Conservation (phyloP, 768 basidiomycete species). For the Leucocoprinus sp. region DNA sequence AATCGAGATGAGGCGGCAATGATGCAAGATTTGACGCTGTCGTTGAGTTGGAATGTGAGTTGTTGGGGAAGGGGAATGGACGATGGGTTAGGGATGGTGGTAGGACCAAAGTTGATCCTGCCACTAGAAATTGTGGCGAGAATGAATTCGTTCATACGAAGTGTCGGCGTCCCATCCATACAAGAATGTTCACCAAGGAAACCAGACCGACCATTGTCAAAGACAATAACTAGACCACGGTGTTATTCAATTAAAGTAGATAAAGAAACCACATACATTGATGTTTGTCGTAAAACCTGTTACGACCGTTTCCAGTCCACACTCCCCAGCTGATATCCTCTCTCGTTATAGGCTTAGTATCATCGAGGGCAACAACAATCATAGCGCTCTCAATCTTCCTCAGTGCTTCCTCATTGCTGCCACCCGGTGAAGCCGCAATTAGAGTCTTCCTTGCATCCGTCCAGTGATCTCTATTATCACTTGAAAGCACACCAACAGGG, state of each 20-base stretch:
- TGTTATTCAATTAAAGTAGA: not conserved
- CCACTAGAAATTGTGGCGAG: constrained; percentile 64
- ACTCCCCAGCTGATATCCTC: constrained; percentile 75
- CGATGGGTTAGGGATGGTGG: constrained; percentile 24
- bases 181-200: constrained; percentile 87
- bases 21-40: constrained; percentile 43
- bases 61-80: constrained; percentile 54
- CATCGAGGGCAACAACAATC: constrained; percentile 82
- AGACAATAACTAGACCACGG: constrained; percentile 67
- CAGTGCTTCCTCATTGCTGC: constrained; percentile 55
- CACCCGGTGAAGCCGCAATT: constrained; percentile 46
- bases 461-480: constrained; percentile 89
- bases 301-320: constrained; percentile 88
- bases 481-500: constrained; percentile 76
- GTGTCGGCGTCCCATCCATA: constrained; percentile 92
- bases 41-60: constrained; percentile 63
- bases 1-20: constrained; percentile 56
- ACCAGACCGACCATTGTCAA: constrained; percentile 89
- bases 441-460: constrained; percentile 62
- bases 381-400: constrained; percentile 85
- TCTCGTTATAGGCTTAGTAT: constrained; percentile 69
- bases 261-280: constrained; percentile 50
- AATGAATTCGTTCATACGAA: constrained; percentile 92
- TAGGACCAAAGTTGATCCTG: constrained; percentile 70
- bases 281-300: constrained; percentile 96